Evolutionary conservation across 768 basidiomycete species (phyloP), one percentile per base, ranked within the genome.

Genomic region (Rhodotorula diobovata): DNA sequence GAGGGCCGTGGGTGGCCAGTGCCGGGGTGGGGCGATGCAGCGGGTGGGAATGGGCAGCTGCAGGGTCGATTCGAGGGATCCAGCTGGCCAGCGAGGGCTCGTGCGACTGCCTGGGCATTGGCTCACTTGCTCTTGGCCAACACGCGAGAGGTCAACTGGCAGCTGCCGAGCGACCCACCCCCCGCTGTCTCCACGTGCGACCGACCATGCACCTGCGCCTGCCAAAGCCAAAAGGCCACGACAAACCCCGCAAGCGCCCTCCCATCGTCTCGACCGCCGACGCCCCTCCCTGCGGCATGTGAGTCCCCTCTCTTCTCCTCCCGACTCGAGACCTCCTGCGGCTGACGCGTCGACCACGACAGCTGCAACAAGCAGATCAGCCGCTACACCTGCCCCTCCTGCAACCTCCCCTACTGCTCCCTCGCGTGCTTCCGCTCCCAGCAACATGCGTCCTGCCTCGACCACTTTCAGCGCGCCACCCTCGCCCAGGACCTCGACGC

Each of bases 331-430:
- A 20, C 23, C 25, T 58, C 32, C 23, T 18, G n/a, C n/a, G n/a
- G n/a, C 21, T 32, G 15, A 2, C 41, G 6, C 25, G 28, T 15
- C 25, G 30, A 6, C 11, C 16, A 5, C 53, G 48, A 37, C 67
- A 77, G 76, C 34, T 77, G 76, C 70, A 20, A 63, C 18, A 51
- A 48, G 12, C 72, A 76, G 46, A 55, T 73, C 56, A 65, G 63
- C 25, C 59, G 67, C 15, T 77, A 77, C 63, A 76, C 75, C 53
- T 77, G 77, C 59, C 77, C 77, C n/a, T 39, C 28, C 2, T 77
- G 77, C 71, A 77, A 77, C 73, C 66, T 77, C 16, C 75, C 68
- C 28, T 77, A 77, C 71, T 77, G 77, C 66, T 72, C 75, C 14
- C 68, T 77, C 34, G 61, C 70, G 2, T 77, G 77, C 61, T 77